A percentile compares a stretch with the other conserved stretches of the same genome.
Conservation (phyloP, 257 asterid genomes). For the Solanum peruvianum region DNA sequence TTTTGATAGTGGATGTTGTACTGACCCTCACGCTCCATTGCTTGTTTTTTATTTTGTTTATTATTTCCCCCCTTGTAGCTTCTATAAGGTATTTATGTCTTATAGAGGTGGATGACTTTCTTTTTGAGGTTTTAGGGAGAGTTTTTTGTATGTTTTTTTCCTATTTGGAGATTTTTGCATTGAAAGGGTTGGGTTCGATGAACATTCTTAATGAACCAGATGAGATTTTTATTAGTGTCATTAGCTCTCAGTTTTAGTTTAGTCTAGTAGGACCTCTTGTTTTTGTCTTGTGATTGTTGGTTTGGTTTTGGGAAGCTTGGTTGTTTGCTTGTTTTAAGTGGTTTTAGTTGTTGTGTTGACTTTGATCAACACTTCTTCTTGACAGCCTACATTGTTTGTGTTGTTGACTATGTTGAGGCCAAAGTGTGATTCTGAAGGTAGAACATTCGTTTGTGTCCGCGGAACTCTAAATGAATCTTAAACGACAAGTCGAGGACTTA, state of each 20-base stretch:
- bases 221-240: background rate
- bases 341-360: background rate
- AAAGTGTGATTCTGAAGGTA: no score
- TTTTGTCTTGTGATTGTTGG: background rate
- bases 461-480: background rate
- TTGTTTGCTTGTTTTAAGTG: background rate
- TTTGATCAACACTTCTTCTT: background rate
- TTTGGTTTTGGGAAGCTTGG: background rate
- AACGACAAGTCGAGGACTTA: no score
- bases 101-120: no score
- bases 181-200: background rate
- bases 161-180: no score
- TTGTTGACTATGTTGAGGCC: background rate
- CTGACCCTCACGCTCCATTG: no score
- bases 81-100: no score
- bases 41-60: no score
- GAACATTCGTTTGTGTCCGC: no score
- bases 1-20: no score
- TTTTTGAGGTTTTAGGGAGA: no score
- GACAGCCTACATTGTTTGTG: background rate
- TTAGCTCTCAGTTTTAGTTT: background rate
- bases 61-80: no score
- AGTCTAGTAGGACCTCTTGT: background rate
- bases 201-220: background rate
- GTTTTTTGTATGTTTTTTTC: no score